Evolutionary conservation across 2,329 filamentous ascomycete species (phyloP).

Genomic region (Aspergillus vadensis): DNA sequence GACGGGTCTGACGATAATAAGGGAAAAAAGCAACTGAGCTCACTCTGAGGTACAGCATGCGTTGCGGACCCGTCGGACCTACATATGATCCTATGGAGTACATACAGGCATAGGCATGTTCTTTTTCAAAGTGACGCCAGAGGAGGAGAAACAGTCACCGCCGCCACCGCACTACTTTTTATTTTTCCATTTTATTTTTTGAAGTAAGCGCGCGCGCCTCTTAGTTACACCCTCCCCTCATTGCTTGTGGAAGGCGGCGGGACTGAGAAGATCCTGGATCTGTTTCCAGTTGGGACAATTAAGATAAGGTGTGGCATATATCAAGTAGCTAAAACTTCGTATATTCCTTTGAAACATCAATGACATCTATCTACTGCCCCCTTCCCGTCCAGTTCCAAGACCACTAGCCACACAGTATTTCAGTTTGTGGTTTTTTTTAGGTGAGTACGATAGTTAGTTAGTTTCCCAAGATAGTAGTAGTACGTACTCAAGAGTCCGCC

Average conservation of each 20-base stretch:
- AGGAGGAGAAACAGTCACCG: slow-evolving; percentile 15
- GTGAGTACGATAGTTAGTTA: not conserved
- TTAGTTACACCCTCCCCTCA: too few relatives aligned
- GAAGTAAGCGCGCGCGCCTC: too few relatives aligned
- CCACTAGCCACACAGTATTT: slow-evolving; percentile 1
- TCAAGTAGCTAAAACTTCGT: too few relatives aligned
- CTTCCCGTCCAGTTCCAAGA: not conserved
- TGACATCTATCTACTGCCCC: not conserved
- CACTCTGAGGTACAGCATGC: slow-evolving; percentile 8
- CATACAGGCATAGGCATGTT: not conserved
- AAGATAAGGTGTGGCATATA: not conserved
- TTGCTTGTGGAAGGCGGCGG: too few relatives aligned
- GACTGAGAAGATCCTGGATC: not conserved
- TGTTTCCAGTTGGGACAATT: not conserved
- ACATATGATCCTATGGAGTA: slow-evolving; percentile 7
- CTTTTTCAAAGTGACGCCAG: not conserved
- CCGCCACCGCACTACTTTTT: slow-evolving; percentile 7
- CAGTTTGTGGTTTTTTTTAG: slow-evolving; percentile 14
- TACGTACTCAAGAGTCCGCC: not conserved
- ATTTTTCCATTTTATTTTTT: too few relatives aligned
- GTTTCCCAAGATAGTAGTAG: slow-evolving; percentile 12
- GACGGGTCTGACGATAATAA: slow-evolving; percentile 6
- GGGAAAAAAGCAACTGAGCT: slow-evolving; percentile 13
- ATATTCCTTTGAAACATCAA: too few relatives aligned
- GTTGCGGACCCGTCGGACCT: slow-evolving; percentile 11